Percentiles rank a stretch among this genome's conserved stretches.
Conservation (phyloP, 2,329 filamentous ascomycete species). For the Xylariaceae sp. region DNA sequence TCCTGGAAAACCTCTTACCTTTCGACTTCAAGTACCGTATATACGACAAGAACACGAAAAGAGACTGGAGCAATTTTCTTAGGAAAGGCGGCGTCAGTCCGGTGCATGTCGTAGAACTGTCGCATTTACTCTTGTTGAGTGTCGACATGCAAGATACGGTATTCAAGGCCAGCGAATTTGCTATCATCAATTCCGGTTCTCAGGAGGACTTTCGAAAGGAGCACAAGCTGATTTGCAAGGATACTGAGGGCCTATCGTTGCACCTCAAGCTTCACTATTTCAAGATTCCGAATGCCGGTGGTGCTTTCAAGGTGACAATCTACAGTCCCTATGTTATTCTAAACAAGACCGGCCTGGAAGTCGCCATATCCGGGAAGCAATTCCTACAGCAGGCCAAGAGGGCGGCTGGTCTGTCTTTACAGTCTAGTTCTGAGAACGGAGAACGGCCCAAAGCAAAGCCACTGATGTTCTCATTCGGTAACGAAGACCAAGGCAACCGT, state of each 20-base stretch:
- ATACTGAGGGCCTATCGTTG: slow-evolving; percentile 72
- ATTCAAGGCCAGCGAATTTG: slow-evolving; percentile 92
- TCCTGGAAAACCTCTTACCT: slow-evolving; percentile 88
- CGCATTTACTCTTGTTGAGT: slow-evolving; percentile 85
- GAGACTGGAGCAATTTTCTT: slow-evolving; percentile 98
- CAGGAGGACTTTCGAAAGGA: slow-evolving; percentile 87
- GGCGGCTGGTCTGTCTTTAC: slow-evolving; percentile 72
- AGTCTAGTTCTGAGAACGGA: slow-evolving; percentile 41
- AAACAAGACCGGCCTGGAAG: slow-evolving; percentile 88
- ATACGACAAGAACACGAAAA: slow-evolving; percentile 97
- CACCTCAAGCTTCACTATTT: slow-evolving; percentile 87
- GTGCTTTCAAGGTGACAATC: slow-evolving; percentile 91
- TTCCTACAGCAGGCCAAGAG: slow-evolving; percentile 78
- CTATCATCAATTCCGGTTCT: slow-evolving; percentile 87
- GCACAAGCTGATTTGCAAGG: slow-evolving; percentile 71
- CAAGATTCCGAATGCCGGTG: slow-evolving; percentile 82
- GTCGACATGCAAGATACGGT: slow-evolving; percentile 95
- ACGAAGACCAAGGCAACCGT: slow-evolving; percentile 85
- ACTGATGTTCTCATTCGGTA: slow-evolving; percentile 93
- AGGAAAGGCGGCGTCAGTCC: slow-evolving; percentile 95
- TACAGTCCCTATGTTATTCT: slow-evolving; percentile 93
- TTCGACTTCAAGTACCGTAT: slow-evolving; percentile 99
- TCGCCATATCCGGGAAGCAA: slow-evolving; percentile 82
- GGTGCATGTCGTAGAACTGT: slow-evolving; percentile 93
- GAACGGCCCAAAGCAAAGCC: slow-evolving; percentile 71